Evolutionary conservation across 1,284 basidiomycete genomes (phyloP).

Genomic region (Sparassis latifolia): DNA sequence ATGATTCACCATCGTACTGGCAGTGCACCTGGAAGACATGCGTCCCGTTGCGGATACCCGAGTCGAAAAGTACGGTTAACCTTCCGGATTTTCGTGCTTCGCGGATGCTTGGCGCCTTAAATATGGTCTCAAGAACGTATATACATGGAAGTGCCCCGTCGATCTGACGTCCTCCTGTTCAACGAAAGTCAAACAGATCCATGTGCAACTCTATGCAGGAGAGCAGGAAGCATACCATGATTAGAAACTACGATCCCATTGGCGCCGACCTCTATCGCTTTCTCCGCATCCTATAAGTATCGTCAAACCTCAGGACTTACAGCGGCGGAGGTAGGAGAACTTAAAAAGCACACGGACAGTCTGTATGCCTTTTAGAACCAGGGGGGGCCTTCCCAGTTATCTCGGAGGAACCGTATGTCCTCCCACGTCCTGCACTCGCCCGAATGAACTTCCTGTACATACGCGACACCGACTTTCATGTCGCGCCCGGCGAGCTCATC

Average conservation of each 20-base stretch:
- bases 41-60: slow-evolving; percentile 70
- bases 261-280: slow-evolving; percentile 56
- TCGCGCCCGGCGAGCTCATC: slow-evolving; percentile 33
- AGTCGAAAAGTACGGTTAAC: slow-evolving; percentile 74
- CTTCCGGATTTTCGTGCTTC: slow-evolving; percentile 50
- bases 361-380: slow-evolving; percentile 70
- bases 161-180: slow-evolving; percentile 68
- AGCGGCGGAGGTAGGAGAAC: background rate
- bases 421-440: slow-evolving; percentile 60
- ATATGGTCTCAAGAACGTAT: slow-evolving; percentile 59
- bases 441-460: slow-evolving; percentile 52
- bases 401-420: slow-evolving; percentile 52
- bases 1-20: too few species aligned
- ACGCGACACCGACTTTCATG: slow-evolving; percentile 42
- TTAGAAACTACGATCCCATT: slow-evolving; percentile 80
- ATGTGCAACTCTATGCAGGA: too few species aligned
- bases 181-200: background rate
- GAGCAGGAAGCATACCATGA: slow-evolving; percentile 44
- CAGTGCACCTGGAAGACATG: slow-evolving; percentile 63
- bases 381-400: slow-evolving; percentile 66
- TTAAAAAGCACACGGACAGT: slow-evolving; percentile 18
- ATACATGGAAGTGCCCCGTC: slow-evolving; percentile 74
- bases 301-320: background rate
- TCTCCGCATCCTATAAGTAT: slow-evolving; percentile 53
- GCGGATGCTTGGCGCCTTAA: slow-evolving; percentile 48